phyloP scores from a whole-genome alignment of 352 stramenopile genomes.

The Sclerospora graminicola region DNA sequence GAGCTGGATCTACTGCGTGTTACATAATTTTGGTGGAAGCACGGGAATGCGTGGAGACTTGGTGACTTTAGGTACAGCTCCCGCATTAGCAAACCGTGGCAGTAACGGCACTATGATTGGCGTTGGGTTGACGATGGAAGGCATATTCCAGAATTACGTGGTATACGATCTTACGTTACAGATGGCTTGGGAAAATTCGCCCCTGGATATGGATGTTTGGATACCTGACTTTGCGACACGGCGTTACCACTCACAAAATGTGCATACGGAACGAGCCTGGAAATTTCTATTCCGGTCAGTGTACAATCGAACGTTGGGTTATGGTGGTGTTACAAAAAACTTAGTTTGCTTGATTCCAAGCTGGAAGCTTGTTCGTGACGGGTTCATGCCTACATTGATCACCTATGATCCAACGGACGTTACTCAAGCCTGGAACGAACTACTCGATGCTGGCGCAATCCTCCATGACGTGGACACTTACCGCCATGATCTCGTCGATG shows the following conservation, averaged over 20 bases:
- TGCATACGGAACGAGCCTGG: constrained; percentile 45
- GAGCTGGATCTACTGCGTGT: constrained; percentile 77
- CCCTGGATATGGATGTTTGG: constrained; percentile 35
- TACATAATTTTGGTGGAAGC: constrained; percentile 79
- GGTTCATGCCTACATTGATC: constrained; percentile 68
- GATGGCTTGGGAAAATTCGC: constrained; percentile 49
- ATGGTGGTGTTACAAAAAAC: constrained; percentile 67
- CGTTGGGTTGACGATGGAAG: constrained; percentile 74
- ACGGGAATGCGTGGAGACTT: constrained; percentile 70
- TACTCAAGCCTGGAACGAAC: constrained; percentile 38
- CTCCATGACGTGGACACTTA: constrained; percentile 43
- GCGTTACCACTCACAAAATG: constrained; percentile 50
- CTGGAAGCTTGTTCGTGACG: constrained; percentile 49
- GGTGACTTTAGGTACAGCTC: constrained; percentile 40
- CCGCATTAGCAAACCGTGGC: constrained; percentile 25
- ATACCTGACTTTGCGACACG: constrained; percentile 40
- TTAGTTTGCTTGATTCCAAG: constrained; percentile 56
- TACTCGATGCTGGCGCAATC: constrained; percentile 32
- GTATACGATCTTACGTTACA: constrained; percentile 72
- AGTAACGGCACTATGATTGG: constrained; percentile 67
- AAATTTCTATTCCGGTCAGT: constrained; percentile 38
- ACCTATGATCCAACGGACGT: constrained; percentile 62
- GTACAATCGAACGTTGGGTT: constrained; percentile 61
- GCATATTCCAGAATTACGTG: constrained; percentile 83
- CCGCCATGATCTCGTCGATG: constrained; percentile 66